Base-by-base conservation (phyloP, 768 basidiomycete genomes). In the Termitomyces sp. region DNA sequence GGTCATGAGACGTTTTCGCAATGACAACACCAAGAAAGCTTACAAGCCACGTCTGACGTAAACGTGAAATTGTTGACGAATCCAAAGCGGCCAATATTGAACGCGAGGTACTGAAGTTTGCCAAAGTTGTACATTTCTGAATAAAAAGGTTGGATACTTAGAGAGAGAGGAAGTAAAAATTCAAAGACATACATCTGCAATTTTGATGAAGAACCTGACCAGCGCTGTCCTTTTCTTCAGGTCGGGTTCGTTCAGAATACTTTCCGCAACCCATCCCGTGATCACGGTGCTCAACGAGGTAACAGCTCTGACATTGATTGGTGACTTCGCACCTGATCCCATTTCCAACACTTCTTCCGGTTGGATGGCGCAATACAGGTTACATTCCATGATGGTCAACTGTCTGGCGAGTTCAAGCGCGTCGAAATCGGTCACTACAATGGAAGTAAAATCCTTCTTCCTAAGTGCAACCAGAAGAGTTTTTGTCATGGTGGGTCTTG, bases 251-350 rank as follows among this genome's bases (percentile, higher is more conserved):
- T 87, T 87, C 51, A 99, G 74, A 61, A 99, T 95, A 67, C 89
- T 88, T 74, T 98, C 96, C 9, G 95, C 89, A 33, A 98, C 91
- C 92, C 94, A 96, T 4, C 95, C 95, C 1, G 95, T 98, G 64
- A 98, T 88, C 56, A 88, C 84, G 14, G 95, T 98, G 69, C 93
- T 96, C 69, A 98, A 74, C 5, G 89, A 86, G 48, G 88, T 88
- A 63, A 98, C 87, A 26, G 90, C 89, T 70, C 84, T 89, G 48
- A 98, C 87, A 64, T 90, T 90, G 52, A 81, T 71, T 20, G 86
- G 82, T 7, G 83, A 77, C 67, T 79, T 79, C 40, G 78, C 79
- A 61, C 85, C 84, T 68, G 91, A 86, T 4, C 89, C 91, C 12
- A 85, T 85, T 73, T 93, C 90, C 61, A 99, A 71, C 49, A 99